Evolutionary conservation across 768 basidiomycete genomes (phyloP).

Genomic region (Tephrocybe sp.): DNA sequence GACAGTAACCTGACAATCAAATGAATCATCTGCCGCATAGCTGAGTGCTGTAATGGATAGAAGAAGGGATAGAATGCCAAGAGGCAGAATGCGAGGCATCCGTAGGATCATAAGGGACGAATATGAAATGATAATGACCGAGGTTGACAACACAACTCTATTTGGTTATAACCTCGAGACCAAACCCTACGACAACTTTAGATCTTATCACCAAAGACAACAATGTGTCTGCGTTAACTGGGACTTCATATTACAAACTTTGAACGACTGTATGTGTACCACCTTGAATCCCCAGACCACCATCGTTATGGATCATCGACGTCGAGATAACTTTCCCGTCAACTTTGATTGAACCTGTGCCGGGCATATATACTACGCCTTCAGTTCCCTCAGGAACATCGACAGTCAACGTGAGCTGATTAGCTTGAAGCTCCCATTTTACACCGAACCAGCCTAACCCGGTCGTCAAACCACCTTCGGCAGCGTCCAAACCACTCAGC

Average conservation of each 20-base stretch:
- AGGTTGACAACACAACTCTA: neutral
- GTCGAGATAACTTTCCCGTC: slow-evolving; percentile 6
- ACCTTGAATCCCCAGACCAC: slow-evolving; percentile 9
- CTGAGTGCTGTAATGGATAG: slow-evolving; percentile 15
- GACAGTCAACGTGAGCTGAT: slow-evolving; percentile 19
- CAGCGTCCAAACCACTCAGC: slow-evolving; percentile 35
- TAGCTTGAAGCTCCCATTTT: slow-evolving; percentile 28
- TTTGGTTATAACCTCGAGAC: neutral
- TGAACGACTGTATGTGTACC: slow-evolving; percentile 12
- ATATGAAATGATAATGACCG: neutral
- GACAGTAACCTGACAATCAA: slow-evolving; percentile 50
- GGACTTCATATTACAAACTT: neutral
- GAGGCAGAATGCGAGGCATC: slow-evolving; percentile 7
- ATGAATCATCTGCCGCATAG: slow-evolving; percentile 38
- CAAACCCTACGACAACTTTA: neutral
- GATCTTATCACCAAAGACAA: no score
- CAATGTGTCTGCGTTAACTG: neutral
- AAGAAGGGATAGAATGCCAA: slow-evolving; percentile 11
- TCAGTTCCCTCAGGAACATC: slow-evolving; percentile 24
- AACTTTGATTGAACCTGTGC: slow-evolving; percentile 19
- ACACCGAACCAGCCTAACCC: slow-evolving; percentile 43
- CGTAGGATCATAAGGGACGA: slow-evolving; percentile 21
- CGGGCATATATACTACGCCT: slow-evolving; percentile 26
- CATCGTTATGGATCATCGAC: neutral
- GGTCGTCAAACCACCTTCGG: slow-evolving; percentile 45